Evolutionary conservation across 352 stramenopile genomes (phyloP), one percentile per base, ranked within the genome.

Genomic region (Aphanomyces stellatus): DNA sequence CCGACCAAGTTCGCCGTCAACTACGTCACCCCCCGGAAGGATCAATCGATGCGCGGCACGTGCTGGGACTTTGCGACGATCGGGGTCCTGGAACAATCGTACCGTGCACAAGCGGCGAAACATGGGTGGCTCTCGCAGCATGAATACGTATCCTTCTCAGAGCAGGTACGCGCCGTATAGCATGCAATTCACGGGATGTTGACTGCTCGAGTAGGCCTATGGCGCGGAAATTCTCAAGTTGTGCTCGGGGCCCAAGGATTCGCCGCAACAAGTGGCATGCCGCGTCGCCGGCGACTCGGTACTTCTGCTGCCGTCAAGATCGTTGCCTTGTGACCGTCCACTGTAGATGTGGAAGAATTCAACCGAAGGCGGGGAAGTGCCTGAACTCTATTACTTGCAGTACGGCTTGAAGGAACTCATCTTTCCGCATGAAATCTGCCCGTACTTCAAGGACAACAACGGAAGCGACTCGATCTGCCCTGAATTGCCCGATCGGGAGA

Each of bases 1-100:
- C 83, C 83, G 24, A 88, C 81, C 28, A 92, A 92, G 72, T 92
- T 89, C 51, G 81, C 83, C 0, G 81, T 92, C 27, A 70, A 89
- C 69, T 88, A 85, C 65, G 81, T 92, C 22, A 92, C 81, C 19
- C 83, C 81, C 24, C 81, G 83, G 0, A 76, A 89, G 67, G 76
- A 92, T 53, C 83, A 92, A 65, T 79, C 81, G 53, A 77, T 85
- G 40, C 84, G 84, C 40, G 84, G 84, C 40, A 92, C 81, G 3
- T 92, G 84, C 70, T 92, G 84, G 84, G 84, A 92, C 70, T 92
- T 92, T 55, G 81, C 84, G 2, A 90, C 84, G 6, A 83, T 92
- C 48, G 77, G 77, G 27, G 85, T 90, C 59, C 67, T 92, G 35
- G 84, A 92, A 70, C 80, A 88, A 62, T 90, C 81, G 59, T 92